Base-by-base conservation (phyloP, 2,329 filamentous ascomycete genomes). In the Aspergillus nomiae region DNA sequence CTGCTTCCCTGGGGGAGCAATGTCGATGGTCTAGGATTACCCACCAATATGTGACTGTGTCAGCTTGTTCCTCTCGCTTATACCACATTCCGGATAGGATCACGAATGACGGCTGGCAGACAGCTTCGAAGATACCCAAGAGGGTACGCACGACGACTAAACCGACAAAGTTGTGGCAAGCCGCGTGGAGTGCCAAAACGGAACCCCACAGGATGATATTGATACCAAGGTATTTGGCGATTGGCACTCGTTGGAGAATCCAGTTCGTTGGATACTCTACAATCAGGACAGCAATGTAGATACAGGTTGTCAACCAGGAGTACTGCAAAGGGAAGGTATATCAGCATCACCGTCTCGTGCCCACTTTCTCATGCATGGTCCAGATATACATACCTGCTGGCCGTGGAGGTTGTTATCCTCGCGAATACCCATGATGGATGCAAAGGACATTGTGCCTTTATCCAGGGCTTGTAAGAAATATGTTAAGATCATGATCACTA, bases 191-290 rank as follows among this genome's bases (percentile, higher is more conserved):
- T 1, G 86, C 86, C 3, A 92, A 80, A 2, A 85, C 80, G 0
- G 78, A 70, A 12, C 88, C 88, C 90, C 89, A 92, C 16, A 85
- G 79, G 11, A 89, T 78, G 67, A 92, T 89, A 69, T 85, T 88
- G 69, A 86, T 81, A 46, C 84, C 83, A 6, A 90, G 83, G 63
- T 89, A 90, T 71, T 90, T 90, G 59, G 86, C 89, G 53, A 90
- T 85, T 7, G 89, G 89, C 0, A 90, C 85, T 32, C 87, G 84
- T 54, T 87, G 82, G 60, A 90, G 84, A 61, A 85, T 82, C 79
- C 82, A 87, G 75, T 89, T 90, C 74, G 89, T 89, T 0, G 90
- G 90, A 71, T 91, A 92, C 74, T 92, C 90, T 67, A 91, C 89
- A 54, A 89, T 76, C 11, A 92, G 80, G 24, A 91, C 87, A 58